Evolutionary conservation across 2,329 filamentous ascomycete genomes (phyloP).

Genomic region (Trichoderma afroharzianum): DNA sequence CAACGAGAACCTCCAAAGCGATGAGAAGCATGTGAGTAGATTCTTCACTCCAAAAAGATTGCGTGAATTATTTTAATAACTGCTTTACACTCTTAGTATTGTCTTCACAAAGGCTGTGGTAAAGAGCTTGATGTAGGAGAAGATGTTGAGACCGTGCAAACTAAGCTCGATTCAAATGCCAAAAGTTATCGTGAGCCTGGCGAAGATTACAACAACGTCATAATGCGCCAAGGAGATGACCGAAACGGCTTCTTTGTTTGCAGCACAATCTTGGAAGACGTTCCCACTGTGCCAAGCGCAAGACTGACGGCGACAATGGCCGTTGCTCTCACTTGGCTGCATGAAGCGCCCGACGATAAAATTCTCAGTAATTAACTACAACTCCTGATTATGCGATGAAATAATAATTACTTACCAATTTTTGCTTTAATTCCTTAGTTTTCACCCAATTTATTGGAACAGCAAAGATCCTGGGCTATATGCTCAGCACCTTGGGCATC

Average conservation of each 20-base stretch:
- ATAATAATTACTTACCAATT: too few species aligned
- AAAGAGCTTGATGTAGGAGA: not conserved
- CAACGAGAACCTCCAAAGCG: too few species aligned
- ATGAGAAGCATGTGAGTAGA: not conserved
- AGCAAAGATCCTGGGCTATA: not conserved
- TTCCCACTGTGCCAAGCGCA: conserved; percentile 26
- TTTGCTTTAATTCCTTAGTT: not conserved
- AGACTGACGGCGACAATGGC: conserved; percentile 33
- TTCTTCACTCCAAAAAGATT: not conserved
- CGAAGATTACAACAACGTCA: conserved; percentile 23
- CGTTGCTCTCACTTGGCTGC: conserved; percentile 32
- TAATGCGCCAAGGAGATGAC: not conserved
- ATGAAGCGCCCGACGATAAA: conserved; percentile 34
- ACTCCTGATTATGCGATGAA: accelerated
- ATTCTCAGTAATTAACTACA: conserved; percentile 33
- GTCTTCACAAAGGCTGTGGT: not conserved
- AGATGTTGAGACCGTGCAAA: not conserved
- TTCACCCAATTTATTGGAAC: conserved; percentile 4
- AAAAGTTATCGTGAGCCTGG: conserved; percentile 22
- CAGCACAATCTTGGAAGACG: not conserved
- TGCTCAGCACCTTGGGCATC: not conserved
- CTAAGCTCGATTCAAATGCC: not conserved
- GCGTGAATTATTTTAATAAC: not conserved
- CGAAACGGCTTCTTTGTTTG: not conserved
- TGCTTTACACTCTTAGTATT: not conserved